Evolutionary conservation across 306 rosid species (phyloP).

Genomic region (Lotus japonicus): DNA sequence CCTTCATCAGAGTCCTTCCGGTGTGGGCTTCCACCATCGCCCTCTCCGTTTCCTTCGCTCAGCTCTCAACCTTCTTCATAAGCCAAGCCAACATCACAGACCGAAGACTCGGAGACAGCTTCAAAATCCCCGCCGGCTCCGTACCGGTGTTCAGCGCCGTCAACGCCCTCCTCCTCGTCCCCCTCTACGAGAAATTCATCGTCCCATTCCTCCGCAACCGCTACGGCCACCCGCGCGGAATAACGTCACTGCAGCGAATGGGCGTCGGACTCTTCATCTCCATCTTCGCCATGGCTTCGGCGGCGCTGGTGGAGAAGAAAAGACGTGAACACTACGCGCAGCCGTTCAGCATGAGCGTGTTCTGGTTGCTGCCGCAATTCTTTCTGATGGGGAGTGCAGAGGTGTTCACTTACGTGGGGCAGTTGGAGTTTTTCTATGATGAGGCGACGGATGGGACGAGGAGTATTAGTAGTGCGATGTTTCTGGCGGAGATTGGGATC

Average conservation of each 20-base stretch:
- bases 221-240: conserved; percentile 55
- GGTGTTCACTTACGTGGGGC: conserved; percentile 64
- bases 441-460: conserved; percentile 61
- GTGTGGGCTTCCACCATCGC: conserved; percentile 49
- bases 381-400: conserved; percentile 49
- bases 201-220: conserved; percentile 40
- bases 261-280: conserved; percentile 53
- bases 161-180: conserved; percentile 45
- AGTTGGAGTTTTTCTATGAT: conserved; percentile 60
- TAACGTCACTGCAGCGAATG: conserved; percentile 54
- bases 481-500: conserved; percentile 45
- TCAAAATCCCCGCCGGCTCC: conserved; percentile 48
- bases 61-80: conserved; percentile 52
- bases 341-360: conserved; percentile 34
- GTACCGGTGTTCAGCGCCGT: conserved; percentile 37
- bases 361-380: conserved; percentile 62
- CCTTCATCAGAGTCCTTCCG: conserved; percentile 41
- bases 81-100: conserved; percentile 43
- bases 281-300: conserved; percentile 37
- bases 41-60: conserved; percentile 44
- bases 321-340: conserved; percentile 24
- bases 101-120: conserved; percentile 29
- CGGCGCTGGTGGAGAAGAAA: conserved; percentile 41
- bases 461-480: conserved; percentile 53
- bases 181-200: conserved; percentile 44